Conservation (phyloP, 192 early-diverging fungal genomes). For the Coemansia sp. region DNA sequence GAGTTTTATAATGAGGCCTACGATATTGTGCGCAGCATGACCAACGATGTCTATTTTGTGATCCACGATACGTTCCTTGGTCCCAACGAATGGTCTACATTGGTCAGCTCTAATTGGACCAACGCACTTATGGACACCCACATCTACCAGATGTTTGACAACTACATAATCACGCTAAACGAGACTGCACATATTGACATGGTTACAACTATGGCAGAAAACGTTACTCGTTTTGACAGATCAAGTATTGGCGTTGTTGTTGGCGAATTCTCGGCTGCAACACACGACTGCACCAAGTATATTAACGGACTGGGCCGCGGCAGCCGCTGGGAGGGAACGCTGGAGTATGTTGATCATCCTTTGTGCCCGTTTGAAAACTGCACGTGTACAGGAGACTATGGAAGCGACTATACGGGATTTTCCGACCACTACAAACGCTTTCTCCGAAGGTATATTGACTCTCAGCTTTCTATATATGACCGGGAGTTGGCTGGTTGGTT, state of each 20-base stretch:
- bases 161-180: slow-evolving; percentile 41
- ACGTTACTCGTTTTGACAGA: slow-evolving; percentile 39
- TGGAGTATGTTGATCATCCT: slow-evolving; percentile 30
- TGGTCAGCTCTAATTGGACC: slow-evolving; percentile 46
- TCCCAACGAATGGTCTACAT: slow-evolving; percentile 42
- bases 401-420: slow-evolving; percentile 50
- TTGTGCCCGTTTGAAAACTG: slow-evolving; percentile 52
- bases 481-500: slow-evolving; percentile 61
- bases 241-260: slow-evolving; percentile 63
- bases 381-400: slow-evolving; percentile 58
- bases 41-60: slow-evolving; percentile 37
- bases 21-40: slow-evolving; percentile 31
- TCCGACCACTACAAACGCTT: slow-evolving; percentile 58
- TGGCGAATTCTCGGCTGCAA: slow-evolving; percentile 71
- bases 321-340: slow-evolving; percentile 65
- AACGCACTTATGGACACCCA: slow-evolving; percentile 54
- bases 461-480: slow-evolving; percentile 65
- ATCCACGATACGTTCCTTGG: slow-evolving; percentile 54
- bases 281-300: slow-evolving; percentile 72
- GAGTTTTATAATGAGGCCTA: slow-evolving; percentile 55
- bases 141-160: slow-evolving; percentile 57
- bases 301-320: slow-evolving; percentile 66
- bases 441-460: slow-evolving; percentile 57
- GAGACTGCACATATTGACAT: slow-evolving; percentile 42
- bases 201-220: slow-evolving; percentile 32